Conservation (phyloP, 805 yeast genomes). For the Komagataella pastoris region DNA sequence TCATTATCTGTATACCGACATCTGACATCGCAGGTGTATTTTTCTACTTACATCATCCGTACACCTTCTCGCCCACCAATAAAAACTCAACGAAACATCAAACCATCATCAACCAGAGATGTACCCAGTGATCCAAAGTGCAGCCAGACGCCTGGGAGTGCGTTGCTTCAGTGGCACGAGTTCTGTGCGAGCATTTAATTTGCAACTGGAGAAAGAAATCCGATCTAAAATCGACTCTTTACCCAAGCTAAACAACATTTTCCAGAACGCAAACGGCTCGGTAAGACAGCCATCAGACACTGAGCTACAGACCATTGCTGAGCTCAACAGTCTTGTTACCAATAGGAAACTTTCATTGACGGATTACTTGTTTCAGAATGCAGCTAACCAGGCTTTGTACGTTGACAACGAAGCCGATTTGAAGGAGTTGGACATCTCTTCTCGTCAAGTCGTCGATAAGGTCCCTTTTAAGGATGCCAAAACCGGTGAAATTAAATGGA, state of each 20-base stretch:
- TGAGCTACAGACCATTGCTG: conserved; percentile 64
- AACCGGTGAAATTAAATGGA: conserved; percentile 73
- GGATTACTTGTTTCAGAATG: conserved; percentile 30
- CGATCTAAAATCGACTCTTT: conserved; percentile 46
- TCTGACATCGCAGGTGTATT: neutral
- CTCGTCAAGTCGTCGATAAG: conserved; percentile 65
- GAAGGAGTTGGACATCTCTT: conserved; percentile 37
- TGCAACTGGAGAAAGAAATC: conserved; percentile 45
- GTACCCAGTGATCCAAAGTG: neutral
- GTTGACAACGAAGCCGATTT: conserved; percentile 51
- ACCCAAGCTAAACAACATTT: conserved; percentile 53
- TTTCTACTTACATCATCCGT: neutral
- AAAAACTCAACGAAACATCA: neutral
- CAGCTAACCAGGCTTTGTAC: conserved; percentile 38
- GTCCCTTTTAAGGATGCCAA: conserved; percentile 71
- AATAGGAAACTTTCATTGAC: conserved; percentile 37
- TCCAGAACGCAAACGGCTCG: conserved; percentile 65
- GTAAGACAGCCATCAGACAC: conserved; percentile 55
- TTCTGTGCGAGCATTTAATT: conserved; percentile 17
- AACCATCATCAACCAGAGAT: neutral
- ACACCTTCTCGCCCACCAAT: neutral
- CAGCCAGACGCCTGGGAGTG: neutral
- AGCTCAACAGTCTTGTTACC: conserved; percentile 46
- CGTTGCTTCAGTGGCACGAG: neutral
- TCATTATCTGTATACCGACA: neutral